Conservation (phyloP, 768 basidiomycete species). For the Panaeolus cyanescens region DNA sequence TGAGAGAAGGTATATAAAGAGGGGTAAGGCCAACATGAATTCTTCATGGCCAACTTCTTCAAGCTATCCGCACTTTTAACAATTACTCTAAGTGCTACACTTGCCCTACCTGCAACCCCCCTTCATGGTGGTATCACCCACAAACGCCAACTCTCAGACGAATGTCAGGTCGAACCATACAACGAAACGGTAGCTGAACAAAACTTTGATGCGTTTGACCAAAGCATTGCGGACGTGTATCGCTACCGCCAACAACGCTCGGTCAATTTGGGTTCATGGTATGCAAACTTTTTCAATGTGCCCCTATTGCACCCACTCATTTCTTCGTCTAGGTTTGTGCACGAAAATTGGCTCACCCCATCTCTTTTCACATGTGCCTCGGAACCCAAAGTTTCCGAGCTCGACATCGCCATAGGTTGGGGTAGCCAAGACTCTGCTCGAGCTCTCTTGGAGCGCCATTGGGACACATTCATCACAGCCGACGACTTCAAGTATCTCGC, state of each 20-base stretch:
- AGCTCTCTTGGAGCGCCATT: constrained; percentile 65
- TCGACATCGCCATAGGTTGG: constrained; percentile 72
- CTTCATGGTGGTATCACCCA: neutral
- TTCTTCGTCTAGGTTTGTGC: constrained; percentile 70
- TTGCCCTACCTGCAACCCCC: neutral
- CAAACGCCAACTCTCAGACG: neutral
- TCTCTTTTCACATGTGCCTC: constrained; percentile 62
- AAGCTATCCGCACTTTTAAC: constrained; percentile 15
- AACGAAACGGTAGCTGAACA: constrained; percentile 30
- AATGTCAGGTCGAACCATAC: constrained; percentile 32
- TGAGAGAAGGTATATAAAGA: neutral
- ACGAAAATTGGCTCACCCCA: constrained; percentile 76
- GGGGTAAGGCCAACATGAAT: neutral
- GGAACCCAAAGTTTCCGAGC: constrained; percentile 52
- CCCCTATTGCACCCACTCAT: neutral
- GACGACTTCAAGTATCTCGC: constrained; percentile 71
- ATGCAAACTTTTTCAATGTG: constrained; percentile 2
- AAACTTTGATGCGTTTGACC: constrained; percentile 50
- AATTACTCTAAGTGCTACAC: no score
- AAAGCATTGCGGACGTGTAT: constrained; percentile 48
- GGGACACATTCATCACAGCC: constrained; percentile 72
- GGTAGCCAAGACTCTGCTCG: constrained; percentile 43
- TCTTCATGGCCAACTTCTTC: constrained; percentile 19
- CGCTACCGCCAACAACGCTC: constrained; percentile 65
- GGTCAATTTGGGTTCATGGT: constrained; percentile 71